Percentiles rank a stretch among this genome's conserved stretches.
phyloP scores from a whole-genome alignment of 2,329 filamentous ascomycete genomes.

The Pestalotiopsis sp. region DNA sequence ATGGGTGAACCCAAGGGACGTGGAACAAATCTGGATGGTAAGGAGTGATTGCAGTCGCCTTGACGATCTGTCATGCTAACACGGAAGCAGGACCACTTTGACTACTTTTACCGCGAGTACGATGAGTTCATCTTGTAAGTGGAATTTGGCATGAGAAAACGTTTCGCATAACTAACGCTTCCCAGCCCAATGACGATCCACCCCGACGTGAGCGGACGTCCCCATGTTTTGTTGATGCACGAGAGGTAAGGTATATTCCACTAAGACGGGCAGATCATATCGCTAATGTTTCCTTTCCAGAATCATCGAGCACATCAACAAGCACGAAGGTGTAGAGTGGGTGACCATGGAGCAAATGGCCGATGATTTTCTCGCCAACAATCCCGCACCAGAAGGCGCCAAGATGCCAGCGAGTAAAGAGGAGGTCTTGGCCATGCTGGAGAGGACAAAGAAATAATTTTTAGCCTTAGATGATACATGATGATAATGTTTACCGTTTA shows the following conservation, averaged over 20 bases:
- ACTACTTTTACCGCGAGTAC: constrained; percentile 77
- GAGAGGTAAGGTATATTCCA: constrained; percentile 52
- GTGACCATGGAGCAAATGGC: constrained; percentile 57
- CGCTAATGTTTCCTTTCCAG: background rate
- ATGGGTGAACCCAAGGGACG: constrained; percentile 58
- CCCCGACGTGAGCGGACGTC: constrained; percentile 72
- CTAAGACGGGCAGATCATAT: too few relatives aligned
- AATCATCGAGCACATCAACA: constrained; percentile 42
- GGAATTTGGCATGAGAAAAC: background rate
- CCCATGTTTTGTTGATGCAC: constrained; percentile 75
- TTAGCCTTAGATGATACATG: background rate
- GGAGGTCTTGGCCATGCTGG: constrained; percentile 9
- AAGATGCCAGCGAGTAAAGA: constrained; percentile 11
- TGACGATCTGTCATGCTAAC: background rate
- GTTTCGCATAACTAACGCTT: background rate
- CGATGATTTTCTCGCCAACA: constrained; percentile 59
- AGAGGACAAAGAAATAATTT: background rate
- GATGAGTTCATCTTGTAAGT: constrained; percentile 71
- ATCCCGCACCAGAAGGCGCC: background rate
- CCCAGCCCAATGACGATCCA: constrained; percentile 70
- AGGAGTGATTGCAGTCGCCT: too few relatives aligned
- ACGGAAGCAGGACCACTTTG: constrained; percentile 49
- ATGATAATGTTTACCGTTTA: background rate
- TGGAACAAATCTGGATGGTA: constrained; percentile 67
- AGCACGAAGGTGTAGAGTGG: constrained; percentile 26